A percentile compares a stretch with the other conserved stretches of the same genome.
phyloP scores from a whole-genome alignment of 148 eudicot species.

The Rhododendron simsii region DNA sequence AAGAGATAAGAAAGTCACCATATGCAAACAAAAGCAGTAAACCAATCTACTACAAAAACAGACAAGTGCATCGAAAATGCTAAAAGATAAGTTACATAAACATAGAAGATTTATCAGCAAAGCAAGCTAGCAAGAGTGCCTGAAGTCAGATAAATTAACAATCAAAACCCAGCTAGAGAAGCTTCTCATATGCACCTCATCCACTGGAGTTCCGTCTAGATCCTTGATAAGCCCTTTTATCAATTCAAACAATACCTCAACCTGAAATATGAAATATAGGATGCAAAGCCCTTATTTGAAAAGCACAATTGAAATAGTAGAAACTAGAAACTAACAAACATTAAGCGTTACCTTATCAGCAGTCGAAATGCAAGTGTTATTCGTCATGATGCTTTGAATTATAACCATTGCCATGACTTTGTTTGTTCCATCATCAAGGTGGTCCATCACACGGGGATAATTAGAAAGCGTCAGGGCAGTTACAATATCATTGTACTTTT shows the following conservation, averaged over 20 bases:
- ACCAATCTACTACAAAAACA: background rate
- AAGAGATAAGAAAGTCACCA: background rate
- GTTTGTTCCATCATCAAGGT: conserved; percentile 87
- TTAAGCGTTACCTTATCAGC: conserved; percentile 65
- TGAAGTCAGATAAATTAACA: background rate
- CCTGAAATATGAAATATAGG: conserved; percentile 56
- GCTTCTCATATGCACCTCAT: conserved; percentile 51
- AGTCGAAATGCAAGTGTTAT: conserved; percentile 70
- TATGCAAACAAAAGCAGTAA: background rate
- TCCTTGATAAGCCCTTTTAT: conserved; percentile 91
- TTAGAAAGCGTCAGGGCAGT: conserved; percentile 90
- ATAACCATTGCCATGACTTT: conserved; percentile 99
- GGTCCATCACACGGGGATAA: conserved; percentile 97
- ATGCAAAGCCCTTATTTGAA: conserved; percentile 15
- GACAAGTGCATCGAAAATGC: background rate
- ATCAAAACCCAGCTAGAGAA: background rate
- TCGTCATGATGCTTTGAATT: conserved; percentile 85
- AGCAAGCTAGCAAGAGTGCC: background rate
- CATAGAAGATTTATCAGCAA: background rate
- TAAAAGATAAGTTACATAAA: background rate
- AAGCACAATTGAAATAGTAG: conserved; percentile 4
- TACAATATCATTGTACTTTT: conserved; percentile 90
- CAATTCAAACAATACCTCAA: conserved; percentile 87
- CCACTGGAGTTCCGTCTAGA: conserved; percentile 48
- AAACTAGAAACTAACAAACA: background rate